These are phyloP conservation scores for Eustoma russellianum DNA, from an alignment of 257 asterid species.

Conservation along the genomic window DNA sequence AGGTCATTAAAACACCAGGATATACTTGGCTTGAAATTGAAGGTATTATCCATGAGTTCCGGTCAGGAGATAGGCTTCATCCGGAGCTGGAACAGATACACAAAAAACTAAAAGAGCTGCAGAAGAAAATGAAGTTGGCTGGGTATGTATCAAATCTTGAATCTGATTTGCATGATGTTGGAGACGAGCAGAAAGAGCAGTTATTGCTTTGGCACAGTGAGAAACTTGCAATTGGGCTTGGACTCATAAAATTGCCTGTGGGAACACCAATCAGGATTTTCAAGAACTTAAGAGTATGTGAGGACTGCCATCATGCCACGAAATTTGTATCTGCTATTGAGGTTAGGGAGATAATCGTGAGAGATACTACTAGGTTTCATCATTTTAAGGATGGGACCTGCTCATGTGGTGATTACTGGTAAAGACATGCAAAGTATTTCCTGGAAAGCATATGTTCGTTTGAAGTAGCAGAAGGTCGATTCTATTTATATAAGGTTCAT, in stretches of 20 bases:
- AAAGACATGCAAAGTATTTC: neutral
- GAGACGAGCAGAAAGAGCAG: conserved; percentile 63
- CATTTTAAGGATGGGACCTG: conserved; percentile 59
- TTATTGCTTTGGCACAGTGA: conserved; percentile 67
- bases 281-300: conserved; percentile 72
- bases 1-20: conserved; percentile 61
- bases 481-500: neutral
- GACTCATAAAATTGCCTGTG: conserved; percentile 33
- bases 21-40: conserved; percentile 74
- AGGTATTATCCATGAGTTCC: conserved; percentile 55
- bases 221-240: conserved; percentile 69
- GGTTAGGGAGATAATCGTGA: conserved; percentile 53
- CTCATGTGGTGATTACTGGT: conserved; percentile 83
- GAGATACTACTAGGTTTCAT: conserved; percentile 74
- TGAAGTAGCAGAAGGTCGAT: neutral
- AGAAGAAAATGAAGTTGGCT: conserved; percentile 57
- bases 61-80: conserved; percentile 75
- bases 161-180: conserved; percentile 56
- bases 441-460: neutral
- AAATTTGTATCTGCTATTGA: conserved; percentile 55
- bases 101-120: conserved; percentile 47
- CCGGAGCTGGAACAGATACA: conserved; percentile 42
- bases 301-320: conserved; percentile 65
- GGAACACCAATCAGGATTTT: conserved; percentile 44
- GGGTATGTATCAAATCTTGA: conserved; percentile 66